phyloP scores from a whole-genome alignment of 1,139 yeast species.

The Candida tunisiensis region DNA sequence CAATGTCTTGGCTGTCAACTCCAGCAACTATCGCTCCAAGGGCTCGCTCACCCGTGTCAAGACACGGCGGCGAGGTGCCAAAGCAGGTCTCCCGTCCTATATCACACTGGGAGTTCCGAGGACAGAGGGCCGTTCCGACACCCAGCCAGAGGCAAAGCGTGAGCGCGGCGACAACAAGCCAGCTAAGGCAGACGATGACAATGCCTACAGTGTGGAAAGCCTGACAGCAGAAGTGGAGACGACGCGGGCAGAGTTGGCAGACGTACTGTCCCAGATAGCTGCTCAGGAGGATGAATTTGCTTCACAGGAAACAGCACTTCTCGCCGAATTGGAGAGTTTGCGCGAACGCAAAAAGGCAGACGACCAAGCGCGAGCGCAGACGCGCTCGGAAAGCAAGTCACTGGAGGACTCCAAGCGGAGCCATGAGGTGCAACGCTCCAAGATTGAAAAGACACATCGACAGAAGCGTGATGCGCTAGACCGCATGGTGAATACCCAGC shows the following conservation, averaged over 20 bases:
- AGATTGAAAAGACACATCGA: constrained; percentile 12
- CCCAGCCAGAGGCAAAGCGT: no score
- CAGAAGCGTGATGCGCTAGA: constrained; percentile 10
- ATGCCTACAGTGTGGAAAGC: constrained; percentile 28
- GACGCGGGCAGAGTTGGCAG: constrained; percentile 31
- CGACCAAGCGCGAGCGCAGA: constrained; percentile 30
- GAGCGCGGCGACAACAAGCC: no score
- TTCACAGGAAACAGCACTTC: constrained; percentile 23
- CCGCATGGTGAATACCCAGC: constrained; percentile 6
- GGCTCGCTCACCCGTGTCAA: constrained; percentile 12
- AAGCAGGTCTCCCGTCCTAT: background rate
- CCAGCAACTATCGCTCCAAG: constrained; percentile 16
- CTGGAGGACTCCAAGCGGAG: constrained; percentile 27
- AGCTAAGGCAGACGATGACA: constrained; percentile 4
- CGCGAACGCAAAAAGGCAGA: constrained; percentile 29
- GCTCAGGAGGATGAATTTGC: constrained; percentile 25
- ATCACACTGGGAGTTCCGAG: no score
- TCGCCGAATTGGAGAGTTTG: constrained; percentile 25
- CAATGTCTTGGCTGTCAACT: constrained; percentile 35
- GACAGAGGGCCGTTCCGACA: no score
- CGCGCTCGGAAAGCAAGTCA: constrained; percentile 31
- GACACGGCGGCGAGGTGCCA: no score
- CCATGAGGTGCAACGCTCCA: constrained; percentile 19
- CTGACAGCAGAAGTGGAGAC: constrained; percentile 31
- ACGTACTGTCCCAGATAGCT: constrained; percentile 23